Base-by-base conservation (phyloP, 2,329 filamentous ascomycete species). In the Arachnopeziza araneosa region DNA sequence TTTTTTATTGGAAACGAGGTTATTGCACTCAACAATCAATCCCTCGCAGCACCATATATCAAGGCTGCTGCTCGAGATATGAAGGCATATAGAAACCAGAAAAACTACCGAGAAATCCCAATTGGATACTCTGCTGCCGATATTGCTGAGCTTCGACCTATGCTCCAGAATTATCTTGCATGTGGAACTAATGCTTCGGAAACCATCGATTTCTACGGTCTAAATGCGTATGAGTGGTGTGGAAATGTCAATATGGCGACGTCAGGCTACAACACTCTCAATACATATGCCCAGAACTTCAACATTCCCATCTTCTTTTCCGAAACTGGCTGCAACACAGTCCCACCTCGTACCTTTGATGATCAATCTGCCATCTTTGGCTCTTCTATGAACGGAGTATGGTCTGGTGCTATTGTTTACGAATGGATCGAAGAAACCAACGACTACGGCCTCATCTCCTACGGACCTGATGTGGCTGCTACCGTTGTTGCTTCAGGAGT, bases 1-100 rank as follows among this genome's bases (percentile, higher is more conserved):
- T 89, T 95, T 72, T 93, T 95, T 69, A 83, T 96, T 61, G 93
- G 91, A 63, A 96, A 96, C 71, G 92, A 96, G 74, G 88, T 95
- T 59, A 85, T 96, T 68, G 88, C 86, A 52, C 79, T 75, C 49
- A 75, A 76, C 51, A 76, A 77, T 60, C 78, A 83, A 66, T 84
- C 80, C 26, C 68, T 66, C 32, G 73, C 79, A 60, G 81, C 81
- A 49, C 81, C 82, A 1, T 82, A 81, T 63, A 77, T 84, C 70
- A 84, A 84, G 72, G 82, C 82, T 24, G 79, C 83, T 52, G 82
- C 80, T 53, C 78, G 80, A 68, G 82, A 84, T 64, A 79, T 83
- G 66, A 81, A 80, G 64, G 72, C 79, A 51, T 84, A 80, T 70
- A 76, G 83, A 64, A 73, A 74, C 52, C 71, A 71, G 55, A 79